Conservation (phyloP, 768 basidiomycete genomes). For the Sistotremastrum niveocremeum region DNA sequence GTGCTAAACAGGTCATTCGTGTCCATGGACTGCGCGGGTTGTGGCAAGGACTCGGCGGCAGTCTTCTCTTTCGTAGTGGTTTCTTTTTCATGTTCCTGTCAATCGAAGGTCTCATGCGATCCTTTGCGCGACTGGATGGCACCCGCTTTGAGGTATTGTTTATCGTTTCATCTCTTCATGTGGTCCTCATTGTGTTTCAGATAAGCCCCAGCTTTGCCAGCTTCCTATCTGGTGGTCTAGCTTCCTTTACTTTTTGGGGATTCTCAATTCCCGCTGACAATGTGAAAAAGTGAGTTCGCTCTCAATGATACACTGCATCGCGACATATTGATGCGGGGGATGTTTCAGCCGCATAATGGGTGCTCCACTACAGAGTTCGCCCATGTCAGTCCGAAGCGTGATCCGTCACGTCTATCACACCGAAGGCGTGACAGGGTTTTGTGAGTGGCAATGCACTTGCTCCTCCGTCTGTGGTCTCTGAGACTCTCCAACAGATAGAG, state of each 20-base stretch:
- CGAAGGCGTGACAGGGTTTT: slow-evolving; percentile 43
- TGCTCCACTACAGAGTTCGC: slow-evolving; percentile 22
- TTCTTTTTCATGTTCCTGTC: slow-evolving; percentile 74
- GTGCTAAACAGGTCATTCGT: slow-evolving; percentile 46
- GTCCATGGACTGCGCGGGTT: slow-evolving; percentile 51
- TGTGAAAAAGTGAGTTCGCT: slow-evolving; percentile 54
- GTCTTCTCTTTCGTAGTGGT: slow-evolving; percentile 56
- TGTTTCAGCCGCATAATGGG: slow-evolving; percentile 49
- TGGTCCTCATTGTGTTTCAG: slow-evolving; percentile 19
- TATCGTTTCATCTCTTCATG: background rate
- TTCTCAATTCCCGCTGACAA: slow-evolving; percentile 69
- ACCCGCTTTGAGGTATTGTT: slow-evolving; percentile 42
- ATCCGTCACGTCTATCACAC: slow-evolving; percentile 38
- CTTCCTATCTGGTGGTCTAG: slow-evolving; percentile 53
- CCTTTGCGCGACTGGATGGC: slow-evolving; percentile 39
- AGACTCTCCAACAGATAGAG: slow-evolving; percentile 21
- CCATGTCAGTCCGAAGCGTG: slow-evolving; percentile 36
- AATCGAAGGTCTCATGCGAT: slow-evolving; percentile 52
- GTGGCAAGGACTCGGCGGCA: slow-evolving; percentile 66
- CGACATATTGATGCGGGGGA: background rate
- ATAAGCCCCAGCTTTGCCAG: slow-evolving; percentile 47
- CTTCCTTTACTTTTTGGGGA: slow-evolving; percentile 50
- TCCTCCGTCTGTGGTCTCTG: too few species aligned
- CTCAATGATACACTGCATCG: slow-evolving; percentile 2
- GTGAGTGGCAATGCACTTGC: slow-evolving; percentile 6